Evolutionary conservation across 805 yeast species (phyloP).

Genomic region (Starmerella etchellsii): DNA sequence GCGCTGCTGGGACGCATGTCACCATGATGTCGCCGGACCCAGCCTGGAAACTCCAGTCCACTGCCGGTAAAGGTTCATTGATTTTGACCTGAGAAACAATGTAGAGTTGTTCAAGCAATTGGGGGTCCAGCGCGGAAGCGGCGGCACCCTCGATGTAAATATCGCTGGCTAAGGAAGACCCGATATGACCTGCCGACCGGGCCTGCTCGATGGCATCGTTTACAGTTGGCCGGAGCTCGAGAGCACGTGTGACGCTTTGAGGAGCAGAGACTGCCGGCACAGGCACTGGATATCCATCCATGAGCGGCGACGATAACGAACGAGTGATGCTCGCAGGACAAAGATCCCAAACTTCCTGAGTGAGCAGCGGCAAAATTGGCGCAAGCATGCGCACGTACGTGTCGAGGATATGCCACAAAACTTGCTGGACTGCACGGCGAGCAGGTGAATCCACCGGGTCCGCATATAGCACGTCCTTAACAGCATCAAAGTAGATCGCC

Average conservation of each 20-base stretch:
- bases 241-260: slow-evolving; percentile 26
- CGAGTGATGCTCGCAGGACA: slow-evolving; percentile 29
- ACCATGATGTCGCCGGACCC: slow-evolving; percentile 27
- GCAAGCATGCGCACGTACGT: slow-evolving; percentile 55
- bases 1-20: slow-evolving; percentile 34
- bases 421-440: slow-evolving; percentile 54
- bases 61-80: slow-evolving; percentile 18
- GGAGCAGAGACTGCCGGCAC: not conserved
- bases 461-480: slow-evolving; percentile 76
- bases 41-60: slow-evolving; percentile 26
- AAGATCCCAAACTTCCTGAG: slow-evolving; percentile 80
- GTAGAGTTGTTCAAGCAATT: slow-evolving; percentile 44
- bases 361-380: slow-evolving; percentile 70
- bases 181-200: slow-evolving; percentile 35
- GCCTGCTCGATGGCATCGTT: slow-evolving; percentile 45
- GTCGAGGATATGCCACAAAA: slow-evolving; percentile 40
- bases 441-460: slow-evolving; percentile 37
- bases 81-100: slow-evolving; percentile 50
- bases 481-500: slow-evolving; percentile 71
- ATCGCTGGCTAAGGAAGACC: slow-evolving; percentile 46
- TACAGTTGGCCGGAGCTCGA: slow-evolving; percentile 38
- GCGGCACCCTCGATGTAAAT: slow-evolving; percentile 28
- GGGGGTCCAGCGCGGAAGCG: slow-evolving; percentile 23
- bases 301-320: slow-evolving; percentile 8
- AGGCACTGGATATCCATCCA: slow-evolving; percentile 31